A percentile compares a stretch with the other conserved stretches of the same genome.
Conservation (phyloP, 306 rosid genomes). For the Acacia confusa region DNA sequence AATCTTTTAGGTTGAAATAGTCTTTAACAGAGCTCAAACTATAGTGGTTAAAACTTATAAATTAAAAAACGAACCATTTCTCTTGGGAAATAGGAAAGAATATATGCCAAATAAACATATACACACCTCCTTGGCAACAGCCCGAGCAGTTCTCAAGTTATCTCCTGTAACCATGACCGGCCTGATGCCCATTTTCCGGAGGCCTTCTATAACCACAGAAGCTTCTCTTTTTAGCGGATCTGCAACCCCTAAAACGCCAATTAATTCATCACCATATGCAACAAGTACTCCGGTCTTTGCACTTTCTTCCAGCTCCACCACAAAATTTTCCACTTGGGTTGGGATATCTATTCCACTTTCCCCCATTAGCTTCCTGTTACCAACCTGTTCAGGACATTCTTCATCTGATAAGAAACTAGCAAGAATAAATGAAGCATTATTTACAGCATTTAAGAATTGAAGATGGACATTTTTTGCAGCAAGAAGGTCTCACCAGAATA, state of each 20-base stretch:
- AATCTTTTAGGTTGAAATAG: neutral
- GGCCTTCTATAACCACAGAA: conserved; percentile 72
- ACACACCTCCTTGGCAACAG: conserved; percentile 71
- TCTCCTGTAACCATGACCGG: conserved; percentile 79
- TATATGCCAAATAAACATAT: neutral
- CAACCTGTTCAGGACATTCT: conserved; percentile 46
- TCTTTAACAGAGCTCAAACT: neutral
- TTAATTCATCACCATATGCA: conserved; percentile 42
- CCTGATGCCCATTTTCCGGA: conserved; percentile 60
- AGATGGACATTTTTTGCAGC: neutral
- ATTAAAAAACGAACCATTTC: neutral
- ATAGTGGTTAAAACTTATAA: neutral
- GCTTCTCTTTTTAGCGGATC: conserved; percentile 81
- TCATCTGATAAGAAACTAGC: conserved; percentile 22
- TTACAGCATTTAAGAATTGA: neutral
- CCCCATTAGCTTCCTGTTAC: conserved; percentile 63
- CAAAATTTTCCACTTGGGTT: conserved; percentile 53
- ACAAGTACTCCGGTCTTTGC: conserved; percentile 72
- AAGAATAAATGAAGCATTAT: conserved; percentile 2
- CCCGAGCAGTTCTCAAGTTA: conserved; percentile 70
- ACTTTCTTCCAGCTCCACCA: conserved; percentile 70
- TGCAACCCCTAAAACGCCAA: conserved; percentile 72
- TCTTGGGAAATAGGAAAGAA: neutral
- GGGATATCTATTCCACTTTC: conserved; percentile 59
- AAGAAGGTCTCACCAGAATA: conserved; percentile 47